phyloP scores from a whole-genome alignment of 495 filamentous ascomycete species.

The Collariella sp. region DNA sequence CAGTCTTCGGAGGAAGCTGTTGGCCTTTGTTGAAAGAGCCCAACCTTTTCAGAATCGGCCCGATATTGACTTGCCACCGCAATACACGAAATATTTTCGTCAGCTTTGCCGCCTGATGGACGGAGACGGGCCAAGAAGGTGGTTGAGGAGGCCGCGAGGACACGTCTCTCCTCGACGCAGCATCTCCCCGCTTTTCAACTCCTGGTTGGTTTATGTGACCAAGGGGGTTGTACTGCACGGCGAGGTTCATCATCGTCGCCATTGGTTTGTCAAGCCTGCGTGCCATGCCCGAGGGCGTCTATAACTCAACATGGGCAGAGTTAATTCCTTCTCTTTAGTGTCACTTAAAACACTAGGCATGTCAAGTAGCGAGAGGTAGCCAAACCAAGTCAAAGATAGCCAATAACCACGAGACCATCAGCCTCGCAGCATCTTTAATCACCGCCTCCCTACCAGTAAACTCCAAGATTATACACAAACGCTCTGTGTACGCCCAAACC shows the following conservation, averaged over 20 bases:
- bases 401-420: too few relatives aligned
- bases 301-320: not conserved
- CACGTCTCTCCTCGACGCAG: not conserved
- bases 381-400: too few relatives aligned
- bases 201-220: not conserved
- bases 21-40: not conserved
- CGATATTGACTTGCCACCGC: not conserved
- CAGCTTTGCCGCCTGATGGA: not conserved
- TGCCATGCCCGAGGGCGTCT: conserved; percentile 1
- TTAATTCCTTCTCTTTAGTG: too few relatives aligned
- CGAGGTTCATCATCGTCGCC: not conserved
- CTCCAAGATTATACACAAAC: too few relatives aligned
- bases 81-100: not conserved
- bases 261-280: not conserved
- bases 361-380: too few relatives aligned
- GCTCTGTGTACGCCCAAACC: too few relatives aligned
- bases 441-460: too few relatives aligned
- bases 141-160: not conserved
- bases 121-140: not conserved
- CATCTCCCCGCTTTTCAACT: not conserved
- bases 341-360: too few relatives aligned
- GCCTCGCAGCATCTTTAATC: too few relatives aligned
- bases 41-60: not conserved
- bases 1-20: not conserved
- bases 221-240: not conserved